Evolutionary conservation across 345 rosid species (phyloP).

Genomic region (Erucastrum elatum): DNA sequence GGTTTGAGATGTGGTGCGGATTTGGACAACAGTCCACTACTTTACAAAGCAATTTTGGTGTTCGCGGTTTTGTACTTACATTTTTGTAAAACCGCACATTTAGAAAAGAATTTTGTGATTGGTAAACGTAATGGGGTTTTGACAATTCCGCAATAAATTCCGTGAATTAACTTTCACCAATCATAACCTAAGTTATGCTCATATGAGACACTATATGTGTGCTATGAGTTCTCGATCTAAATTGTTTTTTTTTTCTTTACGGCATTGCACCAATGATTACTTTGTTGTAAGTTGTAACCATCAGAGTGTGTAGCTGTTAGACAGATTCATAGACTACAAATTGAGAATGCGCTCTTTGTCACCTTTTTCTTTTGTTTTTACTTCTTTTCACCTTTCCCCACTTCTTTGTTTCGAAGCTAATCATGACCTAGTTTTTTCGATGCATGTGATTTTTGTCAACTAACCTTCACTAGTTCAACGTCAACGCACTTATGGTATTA

Average conservation of each 20-base stretch:
- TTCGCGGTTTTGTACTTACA: no score
- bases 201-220: no score
- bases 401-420: constrained; percentile 22
- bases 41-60: no score
- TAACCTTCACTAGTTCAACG: constrained; percentile 27
- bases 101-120: no score
- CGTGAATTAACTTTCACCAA: no score
- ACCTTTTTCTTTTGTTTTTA: constrained; percentile 7
- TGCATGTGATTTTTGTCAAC: constrained; percentile 37
- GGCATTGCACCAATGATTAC: constrained; percentile 20
- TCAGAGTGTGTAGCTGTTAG: constrained; percentile 27
- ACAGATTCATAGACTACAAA: constrained; percentile 3
- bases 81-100: no score
- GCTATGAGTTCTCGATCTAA: background rate
- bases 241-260: background rate
- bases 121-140: no score
- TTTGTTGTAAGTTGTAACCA: constrained; percentile 23
- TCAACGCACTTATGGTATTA: constrained; percentile 16
- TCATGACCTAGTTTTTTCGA: constrained; percentile 21
- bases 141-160: no score
- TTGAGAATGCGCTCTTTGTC: constrained; percentile 23
- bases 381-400: background rate
- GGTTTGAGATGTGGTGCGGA: no score
- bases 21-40: no score
- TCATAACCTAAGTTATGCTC: no score